phyloP scores from a whole-genome alignment of 2,329 filamentous ascomycete species.

The Botrytis aclada region DNA sequence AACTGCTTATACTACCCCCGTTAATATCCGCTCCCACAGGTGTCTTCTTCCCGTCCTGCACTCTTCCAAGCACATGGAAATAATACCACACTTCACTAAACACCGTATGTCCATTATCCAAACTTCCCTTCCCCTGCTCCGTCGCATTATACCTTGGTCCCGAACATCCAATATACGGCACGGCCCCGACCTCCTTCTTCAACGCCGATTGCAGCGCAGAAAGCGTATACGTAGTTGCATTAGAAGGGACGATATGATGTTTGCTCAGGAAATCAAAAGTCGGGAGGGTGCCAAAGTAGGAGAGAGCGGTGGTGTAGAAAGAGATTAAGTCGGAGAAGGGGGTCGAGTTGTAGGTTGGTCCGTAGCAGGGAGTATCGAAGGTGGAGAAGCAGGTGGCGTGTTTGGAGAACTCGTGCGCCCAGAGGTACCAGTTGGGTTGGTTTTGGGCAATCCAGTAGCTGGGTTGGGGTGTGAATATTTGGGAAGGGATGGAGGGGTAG shows the following conservation, averaged over 20 bases:
- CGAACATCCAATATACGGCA: slow-evolving; percentile 60
- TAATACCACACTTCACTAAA: slow-evolving; percentile 67
- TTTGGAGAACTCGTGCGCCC: slow-evolving; percentile 67
- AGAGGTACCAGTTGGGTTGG: slow-evolving; percentile 57
- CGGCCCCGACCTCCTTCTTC: slow-evolving; percentile 47
- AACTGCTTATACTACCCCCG: slow-evolving; percentile 51
- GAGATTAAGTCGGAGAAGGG: slow-evolving; percentile 1
- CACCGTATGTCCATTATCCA: slow-evolving; percentile 55
- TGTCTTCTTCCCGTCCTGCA: slow-evolving; percentile 46
- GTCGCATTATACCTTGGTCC: slow-evolving; percentile 61
- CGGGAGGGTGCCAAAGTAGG: slow-evolving; percentile 56
- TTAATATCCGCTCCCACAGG: slow-evolving; percentile 41
- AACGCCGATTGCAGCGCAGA: slow-evolving; percentile 51
- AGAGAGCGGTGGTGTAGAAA: slow-evolving; percentile 45
- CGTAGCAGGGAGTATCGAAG: slow-evolving; percentile 64
- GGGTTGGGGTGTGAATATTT: not conserved
- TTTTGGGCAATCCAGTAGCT: slow-evolving; percentile 57
- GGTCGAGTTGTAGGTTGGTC: slow-evolving; percentile 43
- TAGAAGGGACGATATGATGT: slow-evolving; percentile 54
- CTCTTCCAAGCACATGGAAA: slow-evolving; percentile 55
- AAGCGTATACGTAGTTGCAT: slow-evolving; percentile 55
- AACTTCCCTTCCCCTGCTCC: slow-evolving; percentile 50
- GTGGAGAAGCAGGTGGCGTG: slow-evolving; percentile 66
- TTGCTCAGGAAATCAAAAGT: slow-evolving; percentile 59
- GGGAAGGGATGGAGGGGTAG: not conserved